Conservation (phyloP, 345 rosid genomes). For the Populus ilicifolia region DNA sequence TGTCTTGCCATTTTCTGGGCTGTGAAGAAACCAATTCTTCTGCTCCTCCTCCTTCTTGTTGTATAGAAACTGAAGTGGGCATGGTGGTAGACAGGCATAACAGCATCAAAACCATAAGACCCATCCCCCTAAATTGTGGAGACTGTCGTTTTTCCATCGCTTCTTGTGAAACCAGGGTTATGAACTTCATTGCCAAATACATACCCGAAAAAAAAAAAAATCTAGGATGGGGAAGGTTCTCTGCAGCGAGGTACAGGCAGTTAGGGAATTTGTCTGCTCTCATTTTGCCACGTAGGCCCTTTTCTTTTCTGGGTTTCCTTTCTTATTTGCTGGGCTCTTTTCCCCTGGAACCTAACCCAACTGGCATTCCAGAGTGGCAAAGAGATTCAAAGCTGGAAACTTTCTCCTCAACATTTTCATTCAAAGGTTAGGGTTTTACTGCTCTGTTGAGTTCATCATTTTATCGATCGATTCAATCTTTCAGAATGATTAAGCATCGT, state of each 20-base stretch:
- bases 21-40: slow-evolving; percentile 8
- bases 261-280: background rate
- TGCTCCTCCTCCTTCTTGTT: slow-evolving; percentile 5
- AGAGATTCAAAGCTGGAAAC: background rate
- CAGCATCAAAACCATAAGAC: background rate
- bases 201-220: background rate
- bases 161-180: background rate
- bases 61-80: background rate
- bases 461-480: background rate
- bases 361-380: background rate
- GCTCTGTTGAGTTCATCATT: background rate
- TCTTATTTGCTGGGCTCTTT: background rate
- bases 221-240: background rate
- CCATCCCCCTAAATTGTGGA: background rate
- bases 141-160: background rate
- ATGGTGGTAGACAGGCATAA: background rate
- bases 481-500: background rate
- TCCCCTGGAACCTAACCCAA: background rate
- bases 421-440: slow-evolving; percentile 1
- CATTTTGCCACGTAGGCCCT: background rate
- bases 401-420: background rate
- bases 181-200: background rate
- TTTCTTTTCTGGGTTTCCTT: background rate
- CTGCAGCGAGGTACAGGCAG: background rate
- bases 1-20: slow-evolving; percentile 14